Base-by-base conservation (phyloP, 768 basidiomycete species). In the Suillus variegatus region DNA sequence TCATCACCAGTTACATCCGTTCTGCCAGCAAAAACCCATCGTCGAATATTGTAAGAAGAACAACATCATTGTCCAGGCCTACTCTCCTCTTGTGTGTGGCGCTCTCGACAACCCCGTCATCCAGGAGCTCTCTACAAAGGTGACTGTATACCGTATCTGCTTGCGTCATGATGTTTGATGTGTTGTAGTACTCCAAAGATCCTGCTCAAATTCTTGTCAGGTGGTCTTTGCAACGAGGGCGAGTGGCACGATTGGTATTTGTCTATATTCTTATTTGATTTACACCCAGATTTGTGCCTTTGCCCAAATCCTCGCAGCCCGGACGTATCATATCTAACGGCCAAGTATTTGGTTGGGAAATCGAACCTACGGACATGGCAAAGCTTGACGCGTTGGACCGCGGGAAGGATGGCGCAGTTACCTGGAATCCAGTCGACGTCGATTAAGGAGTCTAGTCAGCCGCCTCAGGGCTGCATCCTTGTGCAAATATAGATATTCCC, bases 151-250 rank as follows among this genome's bases (percentile, higher is more conserved):
- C 6, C 18, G 25, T 28, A 5, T 28, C 25, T 28, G 18, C 25
- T 43, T 18, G 40, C 9, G 57, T 25, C 40, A 28, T 41, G 12
- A 18, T 60, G 18, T 43, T 28, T 52, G 16, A 60, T 20, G 18
- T 7, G 25, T 60, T 25, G 5, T 65, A 90, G 87, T 76, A 87
- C 69, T 73, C 78, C 56, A 84, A 85, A 61, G 84, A 86, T 43
- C 82, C 84, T 16, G 87, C 92, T 38, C 94, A 95, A 69, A 81
- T 95, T 44, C 82, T 95, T n/a, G 78, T 95, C 63, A 86, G 93
- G 16, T 95, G 93, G 92, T 93, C 92, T 18, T 79, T 97, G 18
- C 94, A 95, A 72, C 84, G 82, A 69, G 86, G 87, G 89, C 90
- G 69, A 65, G 83, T 75, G 35, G 6, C 14, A 28, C 51, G 69